These are phyloP conservation scores for Starmerella apis DNA, from an alignment of 805 yeast species.

Conservation along the genomic window DNA sequence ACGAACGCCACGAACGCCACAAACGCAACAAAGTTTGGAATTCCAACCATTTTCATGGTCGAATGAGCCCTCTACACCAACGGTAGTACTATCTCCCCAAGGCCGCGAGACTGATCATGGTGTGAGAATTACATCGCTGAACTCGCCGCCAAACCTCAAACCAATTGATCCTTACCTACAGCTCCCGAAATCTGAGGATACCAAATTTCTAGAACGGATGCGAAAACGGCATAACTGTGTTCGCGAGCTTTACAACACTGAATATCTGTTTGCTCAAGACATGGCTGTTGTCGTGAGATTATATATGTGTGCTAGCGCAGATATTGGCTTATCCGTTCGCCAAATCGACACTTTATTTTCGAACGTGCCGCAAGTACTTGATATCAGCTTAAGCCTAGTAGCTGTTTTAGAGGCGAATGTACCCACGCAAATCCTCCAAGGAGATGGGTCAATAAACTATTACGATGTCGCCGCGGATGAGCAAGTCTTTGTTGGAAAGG, in stretches of 20 bases:
- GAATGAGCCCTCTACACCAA: background rate
- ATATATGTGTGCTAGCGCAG: conserved; percentile 27
- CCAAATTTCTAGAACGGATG: conserved; percentile 6
- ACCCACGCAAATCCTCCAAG: conserved; percentile 28
- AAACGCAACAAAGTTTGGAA: no score
- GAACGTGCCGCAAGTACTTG: conserved; percentile 30
- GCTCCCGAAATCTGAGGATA: background rate
- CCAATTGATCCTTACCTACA: background rate
- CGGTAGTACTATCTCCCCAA: background rate
- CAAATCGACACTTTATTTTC: conserved; percentile 28
- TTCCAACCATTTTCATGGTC: no score
- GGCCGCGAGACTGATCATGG: background rate
- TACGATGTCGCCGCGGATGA: conserved; percentile 20
- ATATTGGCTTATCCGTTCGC: conserved; percentile 25
- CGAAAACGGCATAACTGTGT: conserved; percentile 27
- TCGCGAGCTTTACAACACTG: conserved; percentile 34
- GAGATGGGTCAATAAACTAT: conserved; percentile 18
- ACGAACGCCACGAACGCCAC: no score
- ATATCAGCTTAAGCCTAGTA: conserved; percentile 29
- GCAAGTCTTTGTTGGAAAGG: conserved; percentile 30
- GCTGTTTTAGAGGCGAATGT: conserved; percentile 27
- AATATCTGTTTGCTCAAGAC: conserved; percentile 32
- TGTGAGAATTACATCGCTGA: background rate
- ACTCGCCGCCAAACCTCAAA: background rate
- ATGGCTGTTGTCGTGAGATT: conserved; percentile 32